Conservation (phyloP, 73 alveolate genomes). For the Paramecium bursaria region DNA sequence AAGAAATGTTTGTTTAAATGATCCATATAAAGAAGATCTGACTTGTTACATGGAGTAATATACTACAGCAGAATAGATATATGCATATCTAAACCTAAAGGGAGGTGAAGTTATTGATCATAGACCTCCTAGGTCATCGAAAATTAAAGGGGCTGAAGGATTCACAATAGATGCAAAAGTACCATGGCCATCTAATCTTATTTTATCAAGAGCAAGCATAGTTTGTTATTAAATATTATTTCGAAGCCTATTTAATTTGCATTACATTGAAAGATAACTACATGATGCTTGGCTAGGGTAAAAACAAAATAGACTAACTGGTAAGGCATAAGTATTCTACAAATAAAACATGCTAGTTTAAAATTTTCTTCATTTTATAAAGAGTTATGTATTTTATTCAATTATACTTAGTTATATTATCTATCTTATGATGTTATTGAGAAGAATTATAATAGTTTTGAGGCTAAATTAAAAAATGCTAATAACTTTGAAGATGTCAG, state of each 20-base stretch:
- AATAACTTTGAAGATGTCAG: slow-evolving; percentile 93
- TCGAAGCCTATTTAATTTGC: slow-evolving; percentile 87
- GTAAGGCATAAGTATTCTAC: slow-evolving; percentile 75
- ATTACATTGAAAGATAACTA: slow-evolving; percentile 86
- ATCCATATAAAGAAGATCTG: slow-evolving; percentile 82
- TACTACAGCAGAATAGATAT: slow-evolving; percentile 76
- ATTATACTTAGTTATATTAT: slow-evolving; percentile 72
- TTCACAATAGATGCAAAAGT: slow-evolving; percentile 90
- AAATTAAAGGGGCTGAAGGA: slow-evolving; percentile 85
- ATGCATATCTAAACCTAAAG: slow-evolving; percentile 75
- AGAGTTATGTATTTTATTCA: slow-evolving; percentile 75
- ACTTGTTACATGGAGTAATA: slow-evolving; percentile 76
- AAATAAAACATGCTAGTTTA: slow-evolving; percentile 83
- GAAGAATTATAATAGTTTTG: slow-evolving; percentile 84
- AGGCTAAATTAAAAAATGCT: slow-evolving; percentile 77
- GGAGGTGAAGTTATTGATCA: slow-evolving; percentile 66
- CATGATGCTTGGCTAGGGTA: slow-evolving; percentile 85
- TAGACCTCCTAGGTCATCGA: slow-evolving; percentile 63
- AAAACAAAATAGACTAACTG: slow-evolving; percentile 84
- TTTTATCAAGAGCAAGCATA: slow-evolving; percentile 85
- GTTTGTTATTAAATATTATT: slow-evolving; percentile 89
- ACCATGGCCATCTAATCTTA: slow-evolving; percentile 93
- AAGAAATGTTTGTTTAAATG: slow-evolving; percentile 76
- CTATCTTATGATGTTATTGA: slow-evolving; percentile 94
- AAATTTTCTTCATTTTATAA: slow-evolving; percentile 89